Evolutionary conservation across 352 stramenopile genomes (phyloP), one percentile per base, ranked within the genome.

Genomic region (Globisporangium middletonii): DNA sequence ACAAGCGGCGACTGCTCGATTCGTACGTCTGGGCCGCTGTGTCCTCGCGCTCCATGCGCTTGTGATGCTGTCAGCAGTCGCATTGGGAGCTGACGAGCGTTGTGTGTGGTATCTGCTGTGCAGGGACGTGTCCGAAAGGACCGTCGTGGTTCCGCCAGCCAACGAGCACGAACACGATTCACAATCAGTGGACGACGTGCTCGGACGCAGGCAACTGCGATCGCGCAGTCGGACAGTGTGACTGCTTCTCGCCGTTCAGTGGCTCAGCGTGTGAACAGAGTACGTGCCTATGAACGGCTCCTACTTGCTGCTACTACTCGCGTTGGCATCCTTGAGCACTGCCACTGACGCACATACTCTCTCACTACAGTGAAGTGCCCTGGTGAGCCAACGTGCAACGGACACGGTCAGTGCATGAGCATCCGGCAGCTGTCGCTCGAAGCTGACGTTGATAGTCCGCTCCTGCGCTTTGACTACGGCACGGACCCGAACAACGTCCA

Each of bases 341-440:
- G 41, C 5, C 9, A 19, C 18, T 48, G 18, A 4, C 9, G 12
- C 38, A 16, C 38, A n/a, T 15, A 5, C 38, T 1, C 4, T 55
- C 1, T 11, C 7, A 16, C n/a, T 46, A 19, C 11, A 88, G 77
- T 88, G 78, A 84, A 75, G 70, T 89, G 76, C 43, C 76, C 78
- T 9, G 77, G 79, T 0, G 62, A 79, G 1, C 56, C 73, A 33
- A 46, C 45, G 33, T 94, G 86, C 48, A 79, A 67, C 27, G 86
- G 84, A 3, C 85, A 93, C 42, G 89, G 89, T 0, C 64, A 76
- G 33, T 97, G 89, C 50, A 71, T 90, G 60, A 89, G 67, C 30
- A 79, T 97, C 13, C 68, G 63, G 3, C 73, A 88, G 51, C 60
- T 96, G 9, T 85, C 81, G 2, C 56, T 77, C 15, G 70, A 88